Evolutionary conservation across 2,329 filamentous ascomycete genomes (phyloP).

Genomic region (Exophiala sp.): DNA sequence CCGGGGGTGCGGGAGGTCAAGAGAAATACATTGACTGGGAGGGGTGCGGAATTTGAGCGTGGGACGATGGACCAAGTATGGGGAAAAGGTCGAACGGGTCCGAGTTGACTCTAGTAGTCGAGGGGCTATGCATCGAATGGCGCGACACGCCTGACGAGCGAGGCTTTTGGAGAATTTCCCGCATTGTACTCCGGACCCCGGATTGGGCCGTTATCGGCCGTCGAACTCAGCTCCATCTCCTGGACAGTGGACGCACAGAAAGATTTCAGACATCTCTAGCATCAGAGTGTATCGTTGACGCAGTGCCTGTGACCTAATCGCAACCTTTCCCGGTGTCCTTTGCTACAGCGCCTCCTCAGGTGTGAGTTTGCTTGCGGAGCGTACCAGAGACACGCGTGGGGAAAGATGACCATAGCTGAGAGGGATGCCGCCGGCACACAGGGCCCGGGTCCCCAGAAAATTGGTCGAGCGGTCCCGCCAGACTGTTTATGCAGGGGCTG

Average conservation of each 20-base stretch:
- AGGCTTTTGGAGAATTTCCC: conserved; percentile 4
- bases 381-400: conserved; percentile 9
- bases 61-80: conserved; percentile 15
- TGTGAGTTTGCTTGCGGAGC: background rate
- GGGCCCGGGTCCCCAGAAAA: conserved; percentile 1
- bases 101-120: conserved; percentile 11
- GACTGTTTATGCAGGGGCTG: background rate
- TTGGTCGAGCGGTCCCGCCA: conserved; percentile 1
- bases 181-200: conserved; percentile 20
- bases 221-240: no score
- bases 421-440: conserved; percentile 6
- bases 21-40: background rate
- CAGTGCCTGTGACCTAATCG: no score
- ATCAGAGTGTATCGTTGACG: no score
- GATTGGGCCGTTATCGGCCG: conserved; percentile 1
- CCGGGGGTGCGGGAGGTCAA: background rate
- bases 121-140: conserved; percentile 2
- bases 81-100: conserved; percentile 13
- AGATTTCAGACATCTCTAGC: no score
- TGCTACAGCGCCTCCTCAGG: no score
- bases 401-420: conserved; percentile 1
- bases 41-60: conserved; percentile 4
- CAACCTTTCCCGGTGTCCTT: no score
- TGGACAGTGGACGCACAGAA: no score
- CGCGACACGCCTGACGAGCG: conserved; percentile 3